Conservation (phyloP, 176 grass and related monocot species). For the Dendrocalamus sinicus region DNA sequence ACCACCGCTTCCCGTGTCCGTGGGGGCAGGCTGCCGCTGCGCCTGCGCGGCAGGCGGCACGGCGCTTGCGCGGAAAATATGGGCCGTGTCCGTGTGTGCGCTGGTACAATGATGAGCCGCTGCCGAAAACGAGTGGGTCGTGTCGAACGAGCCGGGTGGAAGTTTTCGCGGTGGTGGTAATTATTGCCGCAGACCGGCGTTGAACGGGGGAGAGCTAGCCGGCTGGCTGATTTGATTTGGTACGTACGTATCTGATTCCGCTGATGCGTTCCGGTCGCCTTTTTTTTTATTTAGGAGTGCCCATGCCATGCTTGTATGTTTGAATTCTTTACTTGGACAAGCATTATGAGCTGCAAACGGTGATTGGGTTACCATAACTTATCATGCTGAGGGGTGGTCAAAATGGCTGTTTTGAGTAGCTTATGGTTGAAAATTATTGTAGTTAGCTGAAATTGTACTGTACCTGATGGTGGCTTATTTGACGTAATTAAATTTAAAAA, state of each 20-base stretch:
- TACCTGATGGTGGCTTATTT: no score
- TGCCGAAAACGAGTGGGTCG: background rate
- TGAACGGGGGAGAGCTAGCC: background rate
- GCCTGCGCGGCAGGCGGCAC: background rate
- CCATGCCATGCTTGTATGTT: background rate
- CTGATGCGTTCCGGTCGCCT: background rate
- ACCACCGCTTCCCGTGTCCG: conserved; percentile 35
- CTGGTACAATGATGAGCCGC: background rate
- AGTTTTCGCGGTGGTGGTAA: background rate
- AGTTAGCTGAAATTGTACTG: no score
- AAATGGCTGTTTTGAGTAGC: no score
- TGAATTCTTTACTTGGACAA: background rate
- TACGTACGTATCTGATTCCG: background rate
- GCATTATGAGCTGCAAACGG: background rate
- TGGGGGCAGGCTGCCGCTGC: background rate
- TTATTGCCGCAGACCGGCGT: conserved; percentile 22
- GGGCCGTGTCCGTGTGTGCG: background rate
- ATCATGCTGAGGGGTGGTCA: background rate
- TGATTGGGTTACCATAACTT: background rate
- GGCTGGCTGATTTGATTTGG: background rate
- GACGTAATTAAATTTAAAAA: no score
- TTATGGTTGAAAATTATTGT: no score
- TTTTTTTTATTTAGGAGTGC: background rate
- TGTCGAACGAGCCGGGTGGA: background rate
- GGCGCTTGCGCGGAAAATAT: conserved; percentile 2